Conservation (phyloP, 2,329 filamentous ascomycete species). For the Thermomyces lanuginosus region DNA sequence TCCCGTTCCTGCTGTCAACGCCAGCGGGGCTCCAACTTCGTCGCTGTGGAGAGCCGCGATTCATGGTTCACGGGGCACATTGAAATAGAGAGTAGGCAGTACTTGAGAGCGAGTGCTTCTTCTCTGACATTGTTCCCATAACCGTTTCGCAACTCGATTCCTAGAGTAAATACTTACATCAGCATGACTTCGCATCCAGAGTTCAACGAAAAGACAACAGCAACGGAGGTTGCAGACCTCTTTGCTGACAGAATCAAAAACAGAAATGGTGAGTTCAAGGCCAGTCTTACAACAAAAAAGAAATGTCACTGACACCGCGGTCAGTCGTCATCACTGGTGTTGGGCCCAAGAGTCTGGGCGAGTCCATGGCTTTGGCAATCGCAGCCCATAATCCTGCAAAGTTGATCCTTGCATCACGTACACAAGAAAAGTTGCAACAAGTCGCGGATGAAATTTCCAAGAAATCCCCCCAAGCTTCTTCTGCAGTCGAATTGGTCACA, state of each 20-base stretch:
- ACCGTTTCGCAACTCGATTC: too few species aligned
- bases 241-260: conserved; percentile 10
- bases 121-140: too few species aligned
- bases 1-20: too few species aligned
- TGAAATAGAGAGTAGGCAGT: too few species aligned
- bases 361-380: conserved; percentile 16
- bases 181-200: conserved; percentile 23
- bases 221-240: conserved; percentile 17
- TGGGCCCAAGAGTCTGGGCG: conserved; percentile 20
- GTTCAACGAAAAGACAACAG: conserved; percentile 20
- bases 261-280: conserved; percentile 7
- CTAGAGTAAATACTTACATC: too few species aligned
- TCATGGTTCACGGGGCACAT: too few species aligned
- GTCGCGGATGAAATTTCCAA: conserved; percentile 12
- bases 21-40: too few species aligned
- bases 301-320: background rate
- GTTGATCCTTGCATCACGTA: conserved; percentile 25
- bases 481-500: conserved; percentile 6
- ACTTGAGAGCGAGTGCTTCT: too few species aligned
- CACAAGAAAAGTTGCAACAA: conserved; percentile 16
- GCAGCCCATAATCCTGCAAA: conserved; percentile 16
- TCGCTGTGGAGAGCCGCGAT: too few species aligned
- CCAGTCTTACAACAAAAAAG: background rate
- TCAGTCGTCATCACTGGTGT: conserved; percentile 27
- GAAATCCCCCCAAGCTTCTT: conserved; percentile 1